Evolutionary conservation across 2,329 filamentous ascomycete genomes (phyloP).

Genomic region (Aspergillus cejpii): DNA sequence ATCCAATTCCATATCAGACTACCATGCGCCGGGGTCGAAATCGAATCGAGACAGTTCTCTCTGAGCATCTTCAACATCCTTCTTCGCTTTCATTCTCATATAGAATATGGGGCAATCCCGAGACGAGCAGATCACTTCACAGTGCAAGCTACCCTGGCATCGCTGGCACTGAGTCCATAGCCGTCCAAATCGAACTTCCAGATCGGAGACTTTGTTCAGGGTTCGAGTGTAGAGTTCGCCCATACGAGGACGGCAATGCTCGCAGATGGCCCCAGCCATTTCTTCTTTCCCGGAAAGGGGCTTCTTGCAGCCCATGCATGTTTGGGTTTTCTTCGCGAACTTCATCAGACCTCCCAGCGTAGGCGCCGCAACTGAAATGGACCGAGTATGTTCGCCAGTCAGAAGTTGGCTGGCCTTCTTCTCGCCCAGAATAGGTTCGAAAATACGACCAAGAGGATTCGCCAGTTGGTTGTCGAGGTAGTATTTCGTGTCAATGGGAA

Average conservation of each 20-base stretch:
- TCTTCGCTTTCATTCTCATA: conserved; percentile 99
- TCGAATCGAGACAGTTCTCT: conserved; percentile 89
- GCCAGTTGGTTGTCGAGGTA: conserved; percentile 97
- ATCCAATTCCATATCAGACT: background rate
- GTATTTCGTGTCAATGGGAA: conserved; percentile 96
- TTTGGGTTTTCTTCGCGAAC: conserved; percentile 95
- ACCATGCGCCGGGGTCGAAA: conserved; percentile 68
- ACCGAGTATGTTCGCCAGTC: conserved; percentile 88
- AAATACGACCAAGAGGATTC: conserved; percentile 89
- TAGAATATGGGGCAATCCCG: conserved; percentile 99
- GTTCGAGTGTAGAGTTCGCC: conserved; percentile 93
- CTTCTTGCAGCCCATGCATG: conserved; percentile 99
- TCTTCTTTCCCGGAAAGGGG: conserved; percentile 75
- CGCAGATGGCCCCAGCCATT: conserved; percentile 76
- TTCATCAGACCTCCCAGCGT: conserved; percentile 94
- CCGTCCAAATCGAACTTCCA: conserved; percentile 85
- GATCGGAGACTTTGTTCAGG: conserved; percentile 76
- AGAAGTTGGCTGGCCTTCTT: conserved; percentile 81
- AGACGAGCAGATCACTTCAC: conserved; percentile 93
- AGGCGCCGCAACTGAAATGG: conserved; percentile 85
- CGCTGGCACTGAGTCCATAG: conserved; percentile 98
- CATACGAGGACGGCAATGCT: conserved; percentile 73
- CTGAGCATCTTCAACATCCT: conserved; percentile 91
- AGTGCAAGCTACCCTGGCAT: conserved; percentile 96
- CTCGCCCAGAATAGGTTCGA: conserved; percentile 94